Conservation (phyloP, 345 rosid species). For the Raphanus raphanistrum region DNA sequence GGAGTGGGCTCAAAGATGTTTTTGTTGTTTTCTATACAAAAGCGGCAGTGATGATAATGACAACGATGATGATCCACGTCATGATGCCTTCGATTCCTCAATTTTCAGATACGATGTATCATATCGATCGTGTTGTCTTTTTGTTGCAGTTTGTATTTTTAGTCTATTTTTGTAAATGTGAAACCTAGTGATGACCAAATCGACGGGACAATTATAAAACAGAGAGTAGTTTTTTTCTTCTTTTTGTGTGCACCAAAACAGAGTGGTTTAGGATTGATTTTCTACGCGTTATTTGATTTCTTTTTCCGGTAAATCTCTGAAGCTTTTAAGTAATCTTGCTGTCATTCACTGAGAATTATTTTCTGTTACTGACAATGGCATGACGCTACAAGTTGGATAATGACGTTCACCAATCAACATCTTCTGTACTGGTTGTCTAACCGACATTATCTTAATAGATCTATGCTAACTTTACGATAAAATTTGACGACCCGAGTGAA, state of each 20-base stretch:
- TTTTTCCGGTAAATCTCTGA: background rate
- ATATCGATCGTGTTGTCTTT: slow-evolving; percentile 12
- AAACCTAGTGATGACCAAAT: background rate
- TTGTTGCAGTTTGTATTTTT: slow-evolving; percentile 3
- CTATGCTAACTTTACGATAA: background rate
- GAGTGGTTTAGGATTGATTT: background rate
- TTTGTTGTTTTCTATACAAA: slow-evolving; percentile 29
- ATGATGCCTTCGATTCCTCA: slow-evolving; percentile 5
- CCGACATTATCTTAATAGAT: background rate
- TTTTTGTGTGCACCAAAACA: too few species aligned
- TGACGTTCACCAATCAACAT: slow-evolving; percentile 7
- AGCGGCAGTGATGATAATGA: slow-evolving; percentile 24
- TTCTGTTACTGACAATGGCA: background rate
- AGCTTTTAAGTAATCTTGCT: background rate
- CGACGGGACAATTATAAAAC: background rate
- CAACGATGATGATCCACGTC: slow-evolving; percentile 25
- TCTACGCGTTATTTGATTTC: background rate
- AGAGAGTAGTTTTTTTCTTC: background rate
- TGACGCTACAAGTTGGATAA: slow-evolving; percentile 7
- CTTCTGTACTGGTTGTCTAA: background rate
- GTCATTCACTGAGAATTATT: background rate
- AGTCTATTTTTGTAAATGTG: slow-evolving; percentile 9
- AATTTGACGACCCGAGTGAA: slow-evolving; percentile 1
- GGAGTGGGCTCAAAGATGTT: slow-evolving; percentile 30
- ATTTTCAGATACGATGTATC: slow-evolving; percentile 13